phyloP scores from a whole-genome alignment of 208 protist species.

The Acanthamoeba royreba region DNA sequence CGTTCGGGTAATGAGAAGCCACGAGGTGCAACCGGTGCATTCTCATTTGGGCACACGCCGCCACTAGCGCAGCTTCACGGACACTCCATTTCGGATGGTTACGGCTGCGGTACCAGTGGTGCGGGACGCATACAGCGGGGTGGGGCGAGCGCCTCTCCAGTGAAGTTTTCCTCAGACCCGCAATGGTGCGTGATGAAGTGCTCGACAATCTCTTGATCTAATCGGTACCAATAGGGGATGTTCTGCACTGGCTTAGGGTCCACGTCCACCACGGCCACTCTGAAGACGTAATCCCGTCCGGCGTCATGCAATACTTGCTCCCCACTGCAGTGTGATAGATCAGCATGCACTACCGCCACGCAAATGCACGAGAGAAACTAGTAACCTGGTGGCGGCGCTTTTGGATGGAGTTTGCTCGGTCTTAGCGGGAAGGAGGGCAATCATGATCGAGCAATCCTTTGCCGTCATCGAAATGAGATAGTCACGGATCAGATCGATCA shows the following conservation, averaged over 20 bases:
- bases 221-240: constrained; percentile 42
- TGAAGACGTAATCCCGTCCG: neutral
- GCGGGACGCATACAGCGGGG: too few species aligned
- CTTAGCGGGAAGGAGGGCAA: constrained; percentile 5
- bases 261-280: constrained; percentile 39
- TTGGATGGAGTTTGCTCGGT: neutral
- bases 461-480: constrained; percentile 44
- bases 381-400: too few species aligned
- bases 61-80: too few species aligned
- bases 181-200: neutral
- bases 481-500: constrained; percentile 11
- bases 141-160: too few species aligned
- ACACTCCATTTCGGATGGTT: too few species aligned
- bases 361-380: neutral
- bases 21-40: too few species aligned
- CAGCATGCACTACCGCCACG: neutral
- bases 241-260: constrained; percentile 41
- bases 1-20: too few species aligned
- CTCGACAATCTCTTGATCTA: constrained; percentile 45
- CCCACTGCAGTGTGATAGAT: neutral
- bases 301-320: neutral
- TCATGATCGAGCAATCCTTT: constrained; percentile 53
- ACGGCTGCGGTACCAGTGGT: too few species aligned
- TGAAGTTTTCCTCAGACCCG: too few species aligned
- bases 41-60: too few species aligned